phyloP scores from a whole-genome alignment of 371 early-diverging fungal genomes.

The Mortierella sp. region DNA sequence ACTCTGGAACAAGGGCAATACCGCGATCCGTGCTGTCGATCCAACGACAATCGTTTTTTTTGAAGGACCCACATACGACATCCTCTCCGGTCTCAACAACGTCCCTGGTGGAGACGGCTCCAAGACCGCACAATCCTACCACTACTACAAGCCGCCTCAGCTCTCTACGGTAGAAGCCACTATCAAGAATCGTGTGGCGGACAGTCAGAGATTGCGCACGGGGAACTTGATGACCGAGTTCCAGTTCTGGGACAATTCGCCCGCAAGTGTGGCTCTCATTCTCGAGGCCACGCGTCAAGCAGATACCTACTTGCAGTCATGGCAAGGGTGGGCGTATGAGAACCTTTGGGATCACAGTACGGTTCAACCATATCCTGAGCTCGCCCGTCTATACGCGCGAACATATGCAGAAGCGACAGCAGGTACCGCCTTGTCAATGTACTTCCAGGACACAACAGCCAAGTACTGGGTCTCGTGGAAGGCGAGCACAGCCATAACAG shows the following conservation, averaged over 20 bases:
- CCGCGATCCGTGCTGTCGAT: conserved; percentile 60
- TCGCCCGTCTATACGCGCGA: conserved; percentile 55
- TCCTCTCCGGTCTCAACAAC: conserved; percentile 60
- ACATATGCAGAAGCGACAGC: conserved; percentile 58
- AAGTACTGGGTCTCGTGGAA: conserved; percentile 55
- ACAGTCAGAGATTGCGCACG: conserved; percentile 52
- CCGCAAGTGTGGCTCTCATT: conserved; percentile 19
- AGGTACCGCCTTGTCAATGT: conserved; percentile 41
- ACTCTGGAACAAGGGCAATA: conserved; percentile 62
- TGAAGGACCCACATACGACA: conserved; percentile 62
- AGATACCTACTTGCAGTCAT: conserved; percentile 57
- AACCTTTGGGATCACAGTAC: conserved; percentile 43
- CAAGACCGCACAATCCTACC: conserved; percentile 46
- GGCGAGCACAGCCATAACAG: conserved; percentile 37
- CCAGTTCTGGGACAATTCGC: conserved; percentile 55
- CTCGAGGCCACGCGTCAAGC: conserved; percentile 30
- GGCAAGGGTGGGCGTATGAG: conserved; percentile 63
- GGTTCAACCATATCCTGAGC: conserved; percentile 27
- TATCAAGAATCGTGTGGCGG: conserved; percentile 53
- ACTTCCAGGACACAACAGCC: conserved; percentile 49
- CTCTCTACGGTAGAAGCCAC: conserved; percentile 53
- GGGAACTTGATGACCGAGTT: conserved; percentile 58
- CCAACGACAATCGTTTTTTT: conserved; percentile 61
- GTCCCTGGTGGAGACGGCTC: conserved; percentile 64
- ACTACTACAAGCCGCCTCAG: conserved; percentile 62